Base-by-base conservation (phyloP, 2,329 filamentous ascomycete genomes). In the Septoria linicola region DNA sequence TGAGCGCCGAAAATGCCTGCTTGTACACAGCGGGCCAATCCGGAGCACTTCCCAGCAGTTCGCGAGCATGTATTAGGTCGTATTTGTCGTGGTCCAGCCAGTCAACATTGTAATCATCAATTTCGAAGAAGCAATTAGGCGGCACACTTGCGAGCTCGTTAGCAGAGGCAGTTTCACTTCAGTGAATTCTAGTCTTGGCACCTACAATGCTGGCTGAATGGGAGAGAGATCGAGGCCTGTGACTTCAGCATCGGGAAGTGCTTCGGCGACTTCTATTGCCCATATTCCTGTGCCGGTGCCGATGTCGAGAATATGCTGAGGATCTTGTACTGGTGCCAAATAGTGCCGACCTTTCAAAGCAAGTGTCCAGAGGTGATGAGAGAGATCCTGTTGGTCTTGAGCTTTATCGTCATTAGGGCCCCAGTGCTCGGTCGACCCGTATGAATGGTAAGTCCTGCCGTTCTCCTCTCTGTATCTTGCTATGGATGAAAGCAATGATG, bases 141-240 rank as follows among this genome's bases (percentile, higher is more conserved):
- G 70, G 70, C 3, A 63, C 58, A 59, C 23, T 27, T 27, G 23
- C 23, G 10, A 27, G 10, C 5, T 27, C n/a, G n/a, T n/a, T n/a
- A n/a, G n/a, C n/a, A n/a, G n/a, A n/a, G n/a, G n/a, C n/a, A n/a
- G n/a, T n/a, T n/a, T n/a, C n/a, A n/a, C n/a, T n/a, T n/a, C n/a
- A n/a, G n/a, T n/a, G n/a, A n/a, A n/a, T n/a, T n/a, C n/a, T n/a
- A n/a, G n/a, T n/a, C n/a, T n/a, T n/a, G n/a, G n/a, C n/a, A 27
- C 23, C 23, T 27, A 27, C 23, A 54, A 59, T 6, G 53, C 47
- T 1, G 68, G 69, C 48, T 71, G 70, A 3, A 68, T 69, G 11
- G 67, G 65, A 34, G 60, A 62, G 10, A 71, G 63, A 46, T 70
- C 69, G 8, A 70, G 73, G 32, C 76, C 76, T 3, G 70, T 70